Evolutionary conservation across 306 rosid genomes (phyloP).

Genomic region (Fragaria ananassa): DNA sequence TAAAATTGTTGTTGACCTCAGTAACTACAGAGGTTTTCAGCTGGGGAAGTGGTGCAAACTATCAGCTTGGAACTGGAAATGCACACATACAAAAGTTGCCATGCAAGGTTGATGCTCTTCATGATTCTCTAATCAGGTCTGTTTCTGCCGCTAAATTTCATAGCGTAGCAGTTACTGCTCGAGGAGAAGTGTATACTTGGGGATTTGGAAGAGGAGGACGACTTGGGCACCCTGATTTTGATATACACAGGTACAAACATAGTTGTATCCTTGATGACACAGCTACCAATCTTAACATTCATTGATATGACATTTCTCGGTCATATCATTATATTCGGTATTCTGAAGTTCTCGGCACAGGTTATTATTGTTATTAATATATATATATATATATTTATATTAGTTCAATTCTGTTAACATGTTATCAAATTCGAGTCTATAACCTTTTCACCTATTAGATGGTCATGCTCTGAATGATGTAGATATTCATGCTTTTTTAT

Average conservation of each 20-base stretch:
- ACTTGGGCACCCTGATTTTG: conserved; percentile 96
- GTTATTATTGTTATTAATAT: not conserved
- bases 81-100: conserved; percentile 87
- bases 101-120: conserved; percentile 84
- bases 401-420: too few species aligned
- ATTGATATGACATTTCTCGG: not conserved
- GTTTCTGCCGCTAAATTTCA: conserved; percentile 92
- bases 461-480: not conserved
- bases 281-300: not conserved
- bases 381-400: too few species aligned
- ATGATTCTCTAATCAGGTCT: conserved; percentile 58
- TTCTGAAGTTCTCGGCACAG: not conserved
- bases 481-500: not conserved
- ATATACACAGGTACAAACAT: conserved; percentile 76
- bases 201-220: conserved; percentile 99
- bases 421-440: not conserved
- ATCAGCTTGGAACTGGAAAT: conserved; percentile 99
- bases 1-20: conserved; percentile 34
- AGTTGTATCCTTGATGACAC: not conserved
- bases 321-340: not conserved
- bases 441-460: not conserved
- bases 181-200: conserved; percentile 88
- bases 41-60: conserved; percentile 97
- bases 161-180: conserved; percentile 78
- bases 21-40: conserved; percentile 84